These are phyloP conservation scores for Penicillium glabrum DNA, from an alignment of 2,329 filamentous ascomycete genomes.

Conservation along the genomic window DNA sequence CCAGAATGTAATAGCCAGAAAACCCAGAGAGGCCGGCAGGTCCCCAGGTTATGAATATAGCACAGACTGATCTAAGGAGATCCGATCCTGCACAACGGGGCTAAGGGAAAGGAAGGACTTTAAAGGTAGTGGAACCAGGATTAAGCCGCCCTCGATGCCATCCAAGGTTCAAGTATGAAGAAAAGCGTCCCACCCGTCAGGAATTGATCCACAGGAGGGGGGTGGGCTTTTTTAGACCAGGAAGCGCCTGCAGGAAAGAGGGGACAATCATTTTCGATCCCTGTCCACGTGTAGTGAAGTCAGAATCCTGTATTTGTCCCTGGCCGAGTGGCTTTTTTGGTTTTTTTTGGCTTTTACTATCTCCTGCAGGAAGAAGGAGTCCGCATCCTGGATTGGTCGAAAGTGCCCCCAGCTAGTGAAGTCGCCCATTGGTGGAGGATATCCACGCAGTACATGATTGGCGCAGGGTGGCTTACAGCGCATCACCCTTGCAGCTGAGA, in stretches of 20 bases:
- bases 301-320: slow-evolving; percentile 1
- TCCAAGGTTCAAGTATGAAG: slow-evolving; percentile 16
- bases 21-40: neutral
- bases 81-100: neutral
- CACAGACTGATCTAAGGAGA: neutral
- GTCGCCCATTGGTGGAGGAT: neutral
- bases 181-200: slow-evolving; percentile 14
- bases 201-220: slow-evolving; percentile 13
- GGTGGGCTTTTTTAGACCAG: slow-evolving; percentile 13
- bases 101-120: slow-evolving; percentile 9
- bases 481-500: slow-evolving; percentile 5
- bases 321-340: slow-evolving; percentile 2
- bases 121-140: slow-evolving; percentile 18
- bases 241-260: slow-evolving; percentile 5
- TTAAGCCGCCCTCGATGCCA: slow-evolving; percentile 21
- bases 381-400: neutral
- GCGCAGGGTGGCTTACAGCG: neutral
- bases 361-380: slow-evolving; percentile 3
- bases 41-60: neutral
- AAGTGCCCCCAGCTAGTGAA: neutral
- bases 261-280: slow-evolving; percentile 9
- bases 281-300: slow-evolving; percentile 24
- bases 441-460: neutral
- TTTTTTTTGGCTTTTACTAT: neutral
- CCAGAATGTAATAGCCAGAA: neutral